A percentile compares a stretch with the other conserved stretches of the same genome.
These are phyloP conservation scores for Guyanaporus albipodus DNA, from an alignment of 768 basidiomycete species.

Conservation along the genomic window DNA sequence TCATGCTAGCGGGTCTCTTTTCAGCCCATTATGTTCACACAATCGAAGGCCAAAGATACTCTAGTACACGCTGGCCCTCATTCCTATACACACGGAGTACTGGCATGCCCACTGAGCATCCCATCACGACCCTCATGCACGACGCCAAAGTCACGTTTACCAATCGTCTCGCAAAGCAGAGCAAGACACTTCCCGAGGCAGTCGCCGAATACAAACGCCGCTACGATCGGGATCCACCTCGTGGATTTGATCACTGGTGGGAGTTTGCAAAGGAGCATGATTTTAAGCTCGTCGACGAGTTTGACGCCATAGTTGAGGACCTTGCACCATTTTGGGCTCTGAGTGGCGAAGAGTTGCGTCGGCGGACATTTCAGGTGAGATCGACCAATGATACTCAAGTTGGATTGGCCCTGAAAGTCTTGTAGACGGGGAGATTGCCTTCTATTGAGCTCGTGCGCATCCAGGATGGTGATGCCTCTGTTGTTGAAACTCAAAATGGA, in stretches of 20 bases:
- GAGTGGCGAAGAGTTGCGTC: slow-evolving; percentile 65
- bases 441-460: slow-evolving; percentile 86
- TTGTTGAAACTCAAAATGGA: slow-evolving; percentile 52
- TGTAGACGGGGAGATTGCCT: slow-evolving; percentile 69
- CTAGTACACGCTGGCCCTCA: slow-evolving; percentile 15
- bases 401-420: background rate
- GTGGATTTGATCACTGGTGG: slow-evolving; percentile 93
- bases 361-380: slow-evolving; percentile 54
- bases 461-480: slow-evolving; percentile 53
- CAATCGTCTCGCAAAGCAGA: slow-evolving; percentile 66
- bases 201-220: slow-evolving; percentile 78
- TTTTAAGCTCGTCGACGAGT: slow-evolving; percentile 86
- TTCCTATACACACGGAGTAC: slow-evolving; percentile 10
- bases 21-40: slow-evolving; percentile 30
- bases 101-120: slow-evolving; percentile 48
- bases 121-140: slow-evolving; percentile 81
- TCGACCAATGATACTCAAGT: background rate
- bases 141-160: slow-evolving; percentile 75
- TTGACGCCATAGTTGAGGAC: slow-evolving; percentile 72
- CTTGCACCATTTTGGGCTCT: slow-evolving; percentile 82
- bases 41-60: background rate
- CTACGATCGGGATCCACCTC: slow-evolving; percentile 77
- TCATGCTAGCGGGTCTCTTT: slow-evolving; percentile 48
- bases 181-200: slow-evolving; percentile 72
- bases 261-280: slow-evolving; percentile 66